These are phyloP conservation scores for Ogataea trehaloabstinens DNA, from an alignment of 805 yeast species.

Conservation along the genomic window DNA sequence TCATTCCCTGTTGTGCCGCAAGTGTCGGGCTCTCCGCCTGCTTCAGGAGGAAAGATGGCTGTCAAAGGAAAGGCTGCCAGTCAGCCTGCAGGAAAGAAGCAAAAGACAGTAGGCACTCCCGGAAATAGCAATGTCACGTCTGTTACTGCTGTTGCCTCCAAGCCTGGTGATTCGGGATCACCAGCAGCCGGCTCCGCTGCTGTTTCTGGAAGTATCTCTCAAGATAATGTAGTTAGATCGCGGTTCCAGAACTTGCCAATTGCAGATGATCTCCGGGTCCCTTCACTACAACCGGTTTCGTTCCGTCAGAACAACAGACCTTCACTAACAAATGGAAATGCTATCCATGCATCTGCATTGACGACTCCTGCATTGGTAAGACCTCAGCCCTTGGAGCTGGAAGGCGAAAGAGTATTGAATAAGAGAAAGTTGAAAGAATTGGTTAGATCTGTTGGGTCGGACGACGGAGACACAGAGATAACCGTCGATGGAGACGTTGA, in stretches of 20 bases:
- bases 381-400: conserved; percentile 80
- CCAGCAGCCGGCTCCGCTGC: conserved; percentile 20
- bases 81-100: conserved; percentile 15
- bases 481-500: conserved; percentile 94
- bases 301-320: conserved; percentile 69
- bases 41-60: conserved; percentile 5
- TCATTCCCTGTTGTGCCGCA: conserved; percentile 1
- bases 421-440: conserved; percentile 88
- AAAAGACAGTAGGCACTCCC: conserved; percentile 14
- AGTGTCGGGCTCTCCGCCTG: background rate
- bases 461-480: conserved; percentile 89
- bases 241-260: conserved; percentile 69
- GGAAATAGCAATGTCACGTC: conserved; percentile 7
- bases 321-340: conserved; percentile 79
- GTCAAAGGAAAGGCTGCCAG: conserved; percentile 9
- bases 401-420: conserved; percentile 77
- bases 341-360: conserved; percentile 65
- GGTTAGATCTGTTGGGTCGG: conserved; percentile 76
- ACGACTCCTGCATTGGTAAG: conserved; percentile 73
- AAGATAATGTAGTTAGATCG: conserved; percentile 44
- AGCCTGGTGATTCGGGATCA: conserved; percentile 51
- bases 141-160: conserved; percentile 36
- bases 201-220: conserved; percentile 12
- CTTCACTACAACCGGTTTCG: conserved; percentile 62
- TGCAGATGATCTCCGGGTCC: conserved; percentile 63